Base-by-base conservation (phyloP, 768 basidiomycete species). In the Mycena vulgaris region DNA sequence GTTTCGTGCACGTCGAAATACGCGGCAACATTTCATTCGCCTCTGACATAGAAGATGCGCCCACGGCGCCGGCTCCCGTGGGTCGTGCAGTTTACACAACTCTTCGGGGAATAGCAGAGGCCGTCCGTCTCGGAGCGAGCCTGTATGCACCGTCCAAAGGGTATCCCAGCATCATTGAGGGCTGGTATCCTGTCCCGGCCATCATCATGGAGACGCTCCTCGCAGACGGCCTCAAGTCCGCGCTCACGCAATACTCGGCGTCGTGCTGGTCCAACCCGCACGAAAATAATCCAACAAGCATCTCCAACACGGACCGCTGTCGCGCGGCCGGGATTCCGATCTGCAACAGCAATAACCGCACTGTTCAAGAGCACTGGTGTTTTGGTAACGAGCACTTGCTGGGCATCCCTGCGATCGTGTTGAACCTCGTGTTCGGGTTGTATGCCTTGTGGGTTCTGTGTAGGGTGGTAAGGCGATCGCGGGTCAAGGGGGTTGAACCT, bases 161-260 rank as follows among this genome's bases (percentile, higher is more conserved):
- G n/a, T n/a, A n/a, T n/a, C n/a, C n/a, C n/a, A n/a, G n/a, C n/a
- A n/a, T n/a, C n/a, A n/a, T n/a, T n/a, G n/a, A n/a, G n/a, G n/a
- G n/a, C n/a, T 3, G 11, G 17, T 16, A 31, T 6, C 30, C 17
- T 3, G 3, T 19, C 7, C 10, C 47, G 16, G 17, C 17, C 49
- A 13, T 23, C 9, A 57, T 68, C 30, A n/a, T 68, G 31, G 21
- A 60, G 31, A 35, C 48, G 16, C 67, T 68, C 31, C 37, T 68
- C 39, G 67, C 59, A 2, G 67, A 68, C 53, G 67, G 67, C 6
- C n/a, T 62, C 27, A 68, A 68, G 53, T 60, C 67, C 10, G 48
- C 59, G 9, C 59, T 63, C 40, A 68, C 67, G 39, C 51, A 25
- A 13, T 63, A 68, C 59, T n/a, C n/a, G n/a, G n/a, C n/a, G n/a